Conservation (phyloP, 2,329 filamentous ascomycete genomes). For the Magnaporthiopsis rhizophila region DNA sequence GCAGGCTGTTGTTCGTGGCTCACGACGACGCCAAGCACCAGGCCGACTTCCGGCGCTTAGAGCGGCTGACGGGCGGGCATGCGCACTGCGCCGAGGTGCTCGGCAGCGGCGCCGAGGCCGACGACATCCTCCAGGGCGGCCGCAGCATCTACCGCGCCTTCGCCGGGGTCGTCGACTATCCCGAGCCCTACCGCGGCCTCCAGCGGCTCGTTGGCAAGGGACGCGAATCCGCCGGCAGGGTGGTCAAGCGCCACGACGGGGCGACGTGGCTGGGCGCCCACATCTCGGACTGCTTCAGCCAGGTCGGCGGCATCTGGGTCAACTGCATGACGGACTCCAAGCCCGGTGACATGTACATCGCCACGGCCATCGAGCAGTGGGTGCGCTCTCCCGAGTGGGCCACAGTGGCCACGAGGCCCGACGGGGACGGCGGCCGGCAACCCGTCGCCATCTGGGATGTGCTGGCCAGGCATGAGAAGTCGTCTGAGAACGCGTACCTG, state of each 20-base stretch:
- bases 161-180: slow-evolving; percentile 26
- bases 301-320: slow-evolving; percentile 27
- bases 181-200: slow-evolving; percentile 22
- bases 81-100: slow-evolving; percentile 20
- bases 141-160: slow-evolving; percentile 31
- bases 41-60: slow-evolving; percentile 20
- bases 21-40: slow-evolving; percentile 10
- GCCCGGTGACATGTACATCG: slow-evolving; percentile 23
- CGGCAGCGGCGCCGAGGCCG: slow-evolving; percentile 20
- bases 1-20: slow-evolving; percentile 17
- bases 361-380: slow-evolving; percentile 22
- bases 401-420: neutral
- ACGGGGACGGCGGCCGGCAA: neutral
- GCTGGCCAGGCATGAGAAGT: slow-evolving; percentile 17
- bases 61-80: slow-evolving; percentile 24
- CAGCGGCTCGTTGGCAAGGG: slow-evolving; percentile 20
- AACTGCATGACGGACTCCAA: slow-evolving; percentile 25
- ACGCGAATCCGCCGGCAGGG: slow-evolving; percentile 21
- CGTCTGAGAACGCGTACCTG: slow-evolving; percentile 18
- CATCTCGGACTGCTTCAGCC: slow-evolving; percentile 24
- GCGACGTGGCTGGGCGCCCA: slow-evolving; percentile 19
- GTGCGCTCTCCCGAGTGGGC: slow-evolving; percentile 20
- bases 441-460: slow-evolving; percentile 19
- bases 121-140: slow-evolving; percentile 25
- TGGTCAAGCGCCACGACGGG: slow-evolving; percentile 15